Percentiles rank a stretch among this genome's conserved stretches.
phyloP scores from a whole-genome alignment of 441 rosid genomes.

The Rhodomyrtus psidioides region DNA sequence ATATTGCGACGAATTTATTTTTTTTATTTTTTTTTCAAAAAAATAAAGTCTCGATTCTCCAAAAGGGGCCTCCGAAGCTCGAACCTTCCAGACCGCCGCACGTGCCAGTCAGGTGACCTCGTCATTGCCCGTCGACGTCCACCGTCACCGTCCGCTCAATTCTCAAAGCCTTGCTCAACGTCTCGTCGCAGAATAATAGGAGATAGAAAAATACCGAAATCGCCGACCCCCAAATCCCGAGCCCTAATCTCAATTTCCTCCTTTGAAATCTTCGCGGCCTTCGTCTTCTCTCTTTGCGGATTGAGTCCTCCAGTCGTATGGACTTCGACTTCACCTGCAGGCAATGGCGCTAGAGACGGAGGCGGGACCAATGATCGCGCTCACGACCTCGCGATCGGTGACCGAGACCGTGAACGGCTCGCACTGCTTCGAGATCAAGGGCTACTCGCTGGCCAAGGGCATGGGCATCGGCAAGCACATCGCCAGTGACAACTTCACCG shows the following conservation, averaged over 20 bases:
- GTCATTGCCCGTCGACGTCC: not conserved
- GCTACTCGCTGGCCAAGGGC: constrained; percentile 29
- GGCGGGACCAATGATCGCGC: not conserved
- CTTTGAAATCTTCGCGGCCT: not conserved
- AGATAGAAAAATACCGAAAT: not conserved
- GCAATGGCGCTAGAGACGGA: not conserved
- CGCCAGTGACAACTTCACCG: constrained; percentile 23
- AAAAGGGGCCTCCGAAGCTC: not conserved
- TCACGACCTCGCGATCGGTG: constrained; percentile 26
- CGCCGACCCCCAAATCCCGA: not conserved
- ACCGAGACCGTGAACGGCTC: constrained; percentile 32
- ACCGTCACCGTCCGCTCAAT: not conserved
- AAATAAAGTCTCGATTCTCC: not conserved
- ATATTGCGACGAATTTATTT: not conserved
- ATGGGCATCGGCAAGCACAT: constrained; percentile 31
- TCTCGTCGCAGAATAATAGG: not conserved
- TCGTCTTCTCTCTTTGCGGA: not conserved
- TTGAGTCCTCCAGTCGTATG: not conserved
- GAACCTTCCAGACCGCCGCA: not conserved
- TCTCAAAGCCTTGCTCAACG: not conserved
- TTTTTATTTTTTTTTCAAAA: no score
- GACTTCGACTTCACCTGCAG: not conserved
- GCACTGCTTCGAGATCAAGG: constrained; percentile 28
- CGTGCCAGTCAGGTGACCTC: not conserved
- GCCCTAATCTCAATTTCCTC: not conserved